A percentile compares a stretch with the other conserved stretches of the same genome.
phyloP scores from a whole-genome alignment of 768 basidiomycete species.

The Tephrocybe sp. region DNA sequence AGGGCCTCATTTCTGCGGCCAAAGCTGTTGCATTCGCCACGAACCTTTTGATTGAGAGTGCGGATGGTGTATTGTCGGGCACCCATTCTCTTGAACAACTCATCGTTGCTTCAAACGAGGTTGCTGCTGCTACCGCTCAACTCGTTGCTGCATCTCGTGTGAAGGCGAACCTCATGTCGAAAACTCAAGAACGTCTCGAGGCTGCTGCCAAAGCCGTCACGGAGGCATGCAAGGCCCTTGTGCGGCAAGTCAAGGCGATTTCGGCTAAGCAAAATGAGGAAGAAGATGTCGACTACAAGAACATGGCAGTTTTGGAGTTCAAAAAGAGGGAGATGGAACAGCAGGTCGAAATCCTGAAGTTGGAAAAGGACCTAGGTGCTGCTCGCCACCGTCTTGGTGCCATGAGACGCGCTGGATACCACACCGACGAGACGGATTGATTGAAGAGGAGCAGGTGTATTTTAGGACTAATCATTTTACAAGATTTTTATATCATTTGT shows the following conservation, averaged over 20 bases:
- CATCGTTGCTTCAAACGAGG: conserved; percentile 99
- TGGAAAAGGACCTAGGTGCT: conserved; percentile 93
- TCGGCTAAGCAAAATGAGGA: conserved; percentile 78
- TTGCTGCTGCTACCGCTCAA: conserved; percentile 95
- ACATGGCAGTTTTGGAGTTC: conserved; percentile 93
- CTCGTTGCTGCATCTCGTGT: conserved; percentile 98
- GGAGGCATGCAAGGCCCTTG: conserved; percentile 94
- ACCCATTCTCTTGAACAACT: conserved; percentile 97
- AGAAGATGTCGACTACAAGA: conserved; percentile 85
- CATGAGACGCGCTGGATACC: conserved; percentile 88
- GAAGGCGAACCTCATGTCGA: conserved; percentile 97
- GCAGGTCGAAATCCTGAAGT: conserved; percentile 94
- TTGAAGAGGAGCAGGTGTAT: no score
- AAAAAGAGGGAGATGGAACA: conserved; percentile 99
- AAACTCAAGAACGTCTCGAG: conserved; percentile 95
- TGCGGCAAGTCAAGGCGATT: conserved; percentile 93
- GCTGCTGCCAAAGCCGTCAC: conserved; percentile 96
- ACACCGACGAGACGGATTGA: conserved; percentile 78
- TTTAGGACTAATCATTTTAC: no score
- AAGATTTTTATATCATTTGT: conserved; percentile 14
- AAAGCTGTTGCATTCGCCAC: conserved; percentile 98
- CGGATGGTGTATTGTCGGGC: conserved; percentile 95
- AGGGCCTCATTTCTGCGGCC: conserved; percentile 96
- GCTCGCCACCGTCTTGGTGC: conserved; percentile 78
- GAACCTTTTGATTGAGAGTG: conserved; percentile 91